Percentiles rank a stretch among this genome's conserved stretches.
phyloP scores from a whole-genome alignment of 2,329 filamentous ascomycete genomes.

The Hypoxylon sp. region DNA sequence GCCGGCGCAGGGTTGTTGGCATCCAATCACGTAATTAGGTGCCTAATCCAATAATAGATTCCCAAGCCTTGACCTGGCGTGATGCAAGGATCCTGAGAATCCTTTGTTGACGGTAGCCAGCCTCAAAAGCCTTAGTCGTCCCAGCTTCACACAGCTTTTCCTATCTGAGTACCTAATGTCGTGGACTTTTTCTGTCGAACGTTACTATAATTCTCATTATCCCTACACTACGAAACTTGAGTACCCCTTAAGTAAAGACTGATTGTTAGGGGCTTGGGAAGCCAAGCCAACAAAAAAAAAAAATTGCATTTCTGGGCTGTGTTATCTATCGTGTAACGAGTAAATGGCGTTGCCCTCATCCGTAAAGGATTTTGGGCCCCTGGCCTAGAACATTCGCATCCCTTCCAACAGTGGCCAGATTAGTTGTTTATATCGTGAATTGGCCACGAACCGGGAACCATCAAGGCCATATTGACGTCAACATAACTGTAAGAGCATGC shows the following conservation, averaged over 20 bases:
- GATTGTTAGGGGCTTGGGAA: neutral
- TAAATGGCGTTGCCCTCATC: constrained; percentile 3
- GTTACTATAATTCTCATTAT: constrained; percentile 6
- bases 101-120: constrained; percentile 12
- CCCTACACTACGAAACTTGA: neutral
- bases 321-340: neutral
- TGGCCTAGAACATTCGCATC: constrained; percentile 8
- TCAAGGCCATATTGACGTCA: constrained; percentile 13
- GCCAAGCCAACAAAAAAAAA: neutral
- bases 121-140: constrained; percentile 11
- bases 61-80: neutral
- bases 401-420: constrained; percentile 17
- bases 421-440: constrained; percentile 9
- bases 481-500: neutral
- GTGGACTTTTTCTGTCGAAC: constrained; percentile 1
- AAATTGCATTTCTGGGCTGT: neutral
- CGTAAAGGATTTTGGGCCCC: constrained; percentile 19
- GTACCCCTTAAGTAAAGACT: neutral
- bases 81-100: constrained; percentile 12
- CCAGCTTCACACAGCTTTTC: neutral
- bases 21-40: constrained; percentile 13
- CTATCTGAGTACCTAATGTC: neutral
- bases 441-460: neutral
- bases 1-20: neutral
- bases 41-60: constrained; percentile 34